Evolutionary conservation across 345 rosid genomes (phyloP).

Genomic region (Diplotaxis tenuifolia): DNA sequence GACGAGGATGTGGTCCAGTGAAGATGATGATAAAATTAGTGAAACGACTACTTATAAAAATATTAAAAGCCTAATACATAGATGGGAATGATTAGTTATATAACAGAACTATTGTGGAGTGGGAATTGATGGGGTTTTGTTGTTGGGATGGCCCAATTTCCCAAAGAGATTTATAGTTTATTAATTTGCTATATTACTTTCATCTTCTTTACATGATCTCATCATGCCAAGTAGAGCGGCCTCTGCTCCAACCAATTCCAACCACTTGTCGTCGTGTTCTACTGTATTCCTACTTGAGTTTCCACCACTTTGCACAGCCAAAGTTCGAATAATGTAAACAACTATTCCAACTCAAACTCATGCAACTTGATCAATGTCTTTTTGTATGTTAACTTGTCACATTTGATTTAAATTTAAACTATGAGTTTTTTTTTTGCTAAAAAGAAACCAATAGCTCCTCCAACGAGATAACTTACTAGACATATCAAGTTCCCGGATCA

Average conservation of each 20-base stretch:
- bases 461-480: constrained; percentile 58
- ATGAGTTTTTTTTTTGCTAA: no score
- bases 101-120: constrained; percentile 21
- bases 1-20: constrained; percentile 12
- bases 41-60: neutral
- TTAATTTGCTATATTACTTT: constrained; percentile 28
- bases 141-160: constrained; percentile 87
- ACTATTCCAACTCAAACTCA: neutral
- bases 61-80: constrained; percentile 7
- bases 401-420: neutral
- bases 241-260: constrained; percentile 33
- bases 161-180: constrained; percentile 66
- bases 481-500: constrained; percentile 78
- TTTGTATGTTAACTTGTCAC: neutral
- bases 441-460: no score
- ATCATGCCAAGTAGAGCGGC: constrained; percentile 59
- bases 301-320: constrained; percentile 4
- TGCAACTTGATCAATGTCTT: neutral
- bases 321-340: neutral
- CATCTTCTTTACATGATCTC: constrained; percentile 45
- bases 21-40: constrained; percentile 23
- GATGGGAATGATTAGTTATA: constrained; percentile 24
- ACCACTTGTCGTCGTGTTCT: constrained; percentile 41
- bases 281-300: neutral
- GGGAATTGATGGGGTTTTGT: constrained; percentile 36